Evolutionary conservation across 768 basidiomycete genomes (phyloP), one percentile per base, ranked within the genome.

Genomic region (Stropharia rugosoannulata): DNA sequence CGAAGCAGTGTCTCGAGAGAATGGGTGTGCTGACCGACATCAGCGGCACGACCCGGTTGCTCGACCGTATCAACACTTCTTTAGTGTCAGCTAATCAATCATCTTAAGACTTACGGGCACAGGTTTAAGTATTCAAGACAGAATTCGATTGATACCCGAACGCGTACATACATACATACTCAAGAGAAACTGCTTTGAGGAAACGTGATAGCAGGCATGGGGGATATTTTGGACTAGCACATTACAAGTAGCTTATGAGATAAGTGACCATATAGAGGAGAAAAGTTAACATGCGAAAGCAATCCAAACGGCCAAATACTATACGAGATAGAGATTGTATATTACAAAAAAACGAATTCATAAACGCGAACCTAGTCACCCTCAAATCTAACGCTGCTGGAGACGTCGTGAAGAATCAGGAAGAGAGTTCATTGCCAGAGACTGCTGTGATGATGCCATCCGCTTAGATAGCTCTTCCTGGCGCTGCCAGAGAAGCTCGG

Each of bases 401-500:
- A 55, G 39, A 32, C n/a, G 51, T 55, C 59, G 56, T 41, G 54
- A 56, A 19, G 51, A 19, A 43, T 58, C 44, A 40, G 55, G 43
- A 37, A 62, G 57, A n/a, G 59, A 56, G 32, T 62, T 66, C n/a
- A 55, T 49, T 9, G 62, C 60, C 8, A 32, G 9, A 32, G 59
- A 48, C 46, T 67, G 67, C 38, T 66, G 66, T 8, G 65, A 62
- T 22, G 65, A 59, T 46, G 64, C 55, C 57, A 64, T 64, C 29
- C 69, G 71, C 55, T 76, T 77, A 25, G 68, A 53, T 19, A 74
- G 61, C 49, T 83, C 82, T 53, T 82, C 80, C 62, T 92, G 90
- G 45, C 86, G 81, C 68, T 93, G 89, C 90, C 91, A 93, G 39
- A 93, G 70, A 38, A 96, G 75, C 73, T 96, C 95, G 2, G 89